A percentile compares a stretch with the other conserved stretches of the same genome.
Conservation (phyloP, 2,329 filamentous ascomycete genomes). For the Botrytis sinoallii region DNA sequence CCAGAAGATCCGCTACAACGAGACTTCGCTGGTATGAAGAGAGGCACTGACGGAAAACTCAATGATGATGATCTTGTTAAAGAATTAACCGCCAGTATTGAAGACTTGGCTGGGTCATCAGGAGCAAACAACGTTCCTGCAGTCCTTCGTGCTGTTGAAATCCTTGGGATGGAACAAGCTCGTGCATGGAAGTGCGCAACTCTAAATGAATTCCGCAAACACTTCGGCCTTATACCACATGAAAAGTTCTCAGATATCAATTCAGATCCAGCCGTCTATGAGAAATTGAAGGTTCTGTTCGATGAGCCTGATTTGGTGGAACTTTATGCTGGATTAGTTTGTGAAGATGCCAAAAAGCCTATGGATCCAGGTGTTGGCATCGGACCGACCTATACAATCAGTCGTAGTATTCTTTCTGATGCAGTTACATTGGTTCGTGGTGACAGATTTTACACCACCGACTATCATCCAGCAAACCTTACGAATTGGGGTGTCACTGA, state of each 20-base stretch:
- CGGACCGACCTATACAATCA: conserved; percentile 49
- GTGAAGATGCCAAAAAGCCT: conserved; percentile 51
- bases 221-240: conserved; percentile 73
- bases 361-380: conserved; percentile 51
- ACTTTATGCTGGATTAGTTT: conserved; percentile 63
- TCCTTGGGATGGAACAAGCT: conserved; percentile 73
- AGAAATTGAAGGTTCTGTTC: conserved; percentile 63
- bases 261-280: conserved; percentile 66
- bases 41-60: conserved; percentile 63
- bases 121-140: conserved; percentile 70
- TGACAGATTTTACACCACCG: conserved; percentile 50
- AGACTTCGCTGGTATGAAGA: conserved; percentile 62
- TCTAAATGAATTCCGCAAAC: conserved; percentile 80
- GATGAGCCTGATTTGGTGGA: conserved; percentile 58
- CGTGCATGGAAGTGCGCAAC: conserved; percentile 69
- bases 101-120: conserved; percentile 68
- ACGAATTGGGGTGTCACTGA: conserved; percentile 82
- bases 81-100: conserved; percentile 64
- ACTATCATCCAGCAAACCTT: conserved; percentile 56
- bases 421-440: conserved; percentile 57
- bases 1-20: conserved; percentile 65
- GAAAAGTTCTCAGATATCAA: conserved; percentile 80
- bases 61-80: conserved; percentile 72
- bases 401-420: conserved; percentile 54
- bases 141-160: conserved; percentile 72